Percentiles rank a stretch among this genome's conserved stretches.
phyloP scores from a whole-genome alignment of 1,284 basidiomycete genomes.

The Melampsora larici-populina region DNA sequence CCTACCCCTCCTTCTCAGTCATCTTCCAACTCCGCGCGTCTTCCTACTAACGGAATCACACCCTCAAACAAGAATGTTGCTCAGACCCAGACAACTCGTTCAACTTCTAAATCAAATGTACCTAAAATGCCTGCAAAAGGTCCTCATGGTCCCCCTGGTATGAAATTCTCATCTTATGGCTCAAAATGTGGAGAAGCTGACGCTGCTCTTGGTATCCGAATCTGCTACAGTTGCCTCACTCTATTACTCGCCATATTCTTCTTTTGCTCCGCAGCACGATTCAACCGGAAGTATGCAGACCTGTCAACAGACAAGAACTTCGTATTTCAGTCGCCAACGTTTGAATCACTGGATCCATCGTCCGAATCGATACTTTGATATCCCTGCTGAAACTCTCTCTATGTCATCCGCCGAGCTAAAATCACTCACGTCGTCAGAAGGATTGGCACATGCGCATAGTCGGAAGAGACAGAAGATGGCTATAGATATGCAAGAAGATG shows the following conservation, averaged over 20 bases:
- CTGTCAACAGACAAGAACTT: constrained; percentile 8
- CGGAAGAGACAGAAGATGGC: constrained; percentile 34
- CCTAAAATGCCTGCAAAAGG: background rate
- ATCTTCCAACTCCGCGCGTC: background rate
- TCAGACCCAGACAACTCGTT: background rate
- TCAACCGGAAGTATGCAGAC: constrained; percentile 26
- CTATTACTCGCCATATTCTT: constrained; percentile 43
- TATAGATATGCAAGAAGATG: background rate
- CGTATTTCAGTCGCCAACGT: constrained; percentile 18
- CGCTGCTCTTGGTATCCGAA: background rate
- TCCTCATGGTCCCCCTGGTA: constrained; percentile 28
- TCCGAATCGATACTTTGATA: constrained; percentile 19
- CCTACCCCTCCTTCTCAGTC: background rate
- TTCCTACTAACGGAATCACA: background rate
- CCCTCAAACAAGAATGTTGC: background rate
- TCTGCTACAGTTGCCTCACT: constrained; percentile 23
- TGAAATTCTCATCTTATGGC: background rate
- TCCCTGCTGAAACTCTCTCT: background rate
- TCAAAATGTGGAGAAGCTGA: background rate
- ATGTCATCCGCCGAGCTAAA: background rate
- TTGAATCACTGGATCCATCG: constrained; percentile 19
- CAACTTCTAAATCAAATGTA: constrained; percentile 3
- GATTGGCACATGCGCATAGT: background rate
- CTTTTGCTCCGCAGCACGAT: constrained; percentile 40
- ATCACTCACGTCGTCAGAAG: background rate